Base-by-base conservation (phyloP, 2,329 filamentous ascomycete genomes). In the Lomentospora prolificans region DNA sequence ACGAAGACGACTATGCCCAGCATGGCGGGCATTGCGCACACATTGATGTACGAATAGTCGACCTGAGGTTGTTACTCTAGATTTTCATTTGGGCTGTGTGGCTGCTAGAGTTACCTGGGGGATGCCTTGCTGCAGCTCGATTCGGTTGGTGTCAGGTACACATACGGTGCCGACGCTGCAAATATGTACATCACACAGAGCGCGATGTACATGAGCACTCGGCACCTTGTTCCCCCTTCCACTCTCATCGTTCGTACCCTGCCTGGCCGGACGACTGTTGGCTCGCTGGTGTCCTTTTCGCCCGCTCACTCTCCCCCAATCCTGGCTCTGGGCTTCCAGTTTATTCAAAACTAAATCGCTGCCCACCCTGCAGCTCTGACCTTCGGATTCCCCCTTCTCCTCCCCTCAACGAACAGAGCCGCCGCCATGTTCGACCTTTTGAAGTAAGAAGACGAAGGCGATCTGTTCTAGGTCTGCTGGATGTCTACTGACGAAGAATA, bases 361-460 rank as follows among this genome's bases (percentile, higher is more conserved):
- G 10, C 31, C 55, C 55, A 25, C 30, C 28, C 39, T 56, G 48
- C 39, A 22, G n/a, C 27, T 6, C 24, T 51, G 50, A 17, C 39
- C 30, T 31, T 27, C 27, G 33, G 33, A 24, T 52, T 50, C 36
- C 50, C 44, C 22, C 10, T 25, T 30, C 30, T 17, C 14, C 36
- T 24, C 55, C 50, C 39, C 50, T 28, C 39, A 50, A 51, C 48
- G 55, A 51, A 52, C 39, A 56, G 33, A 44, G 46, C 55, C 50
- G 50, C 19, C 50, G 22, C 33, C 36, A 56, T 56, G 55, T 52
- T 56, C 50, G 31, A 52, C 14, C 31, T 53, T 51, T 27, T 19
- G 30, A 28, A 52, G 22, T 56, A 56, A 30, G 36, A 51, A 46
- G 55, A 53, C 55, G 55, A 56, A 56, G 55, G 55, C 55, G 55